Evolutionary conservation across 1,284 basidiomycete species (phyloP), one percentile per base, ranked within the genome.

Genomic region (Malassezia nana): DNA sequence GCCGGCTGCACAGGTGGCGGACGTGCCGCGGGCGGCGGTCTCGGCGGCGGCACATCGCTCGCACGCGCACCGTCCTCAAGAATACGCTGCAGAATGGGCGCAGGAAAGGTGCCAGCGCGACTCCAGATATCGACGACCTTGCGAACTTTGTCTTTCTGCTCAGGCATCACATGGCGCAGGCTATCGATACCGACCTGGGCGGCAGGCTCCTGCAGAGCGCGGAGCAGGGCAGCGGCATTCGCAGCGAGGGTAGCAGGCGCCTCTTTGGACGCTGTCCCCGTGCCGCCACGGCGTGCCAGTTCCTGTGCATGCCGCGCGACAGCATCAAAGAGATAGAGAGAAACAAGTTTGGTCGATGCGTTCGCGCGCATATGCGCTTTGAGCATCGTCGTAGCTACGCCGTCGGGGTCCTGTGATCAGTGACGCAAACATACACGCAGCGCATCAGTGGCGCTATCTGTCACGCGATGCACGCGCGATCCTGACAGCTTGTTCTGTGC

Each of bases 51-150:
- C 13, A 40, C 26, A 26, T 42, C 18, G 18, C 12, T 38, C n/a
- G n/a, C n/a, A 13, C 24, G 9, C 13, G 43, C n/a, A 22, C 29
- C 46, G 13, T 33, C 9, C 16, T 52, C 46, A n/a, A 45, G 48
- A 33, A 63, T 52, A 8, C 44, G 31, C 43, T 49, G 40, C n/a
- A 66, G 51, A 18, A 64, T 28, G 16, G 44, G 45, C 6, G 47
- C n/a, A n/a, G 53, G 41, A 45, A 66, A 66, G 12, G 64, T 65
- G 3, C 35, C 50, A 0, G 63, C 60, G 15, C 60, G 59, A 24
- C 25, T 39, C 64, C 64, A 66, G 31, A 66, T 66, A 44, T 66
- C 64, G 32, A 66, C 49, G 31, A 66, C 64, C 43, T 66, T 66
- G 26, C 40, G 39, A 13, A 64, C 64, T 46, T 66, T 66, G 40